A percentile compares a stretch with the other conserved stretches of the same genome.
Evolutionary conservation across 2,329 filamentous ascomycete species (phyloP).

Genomic region (Monosporascus cannonballus): DNA sequence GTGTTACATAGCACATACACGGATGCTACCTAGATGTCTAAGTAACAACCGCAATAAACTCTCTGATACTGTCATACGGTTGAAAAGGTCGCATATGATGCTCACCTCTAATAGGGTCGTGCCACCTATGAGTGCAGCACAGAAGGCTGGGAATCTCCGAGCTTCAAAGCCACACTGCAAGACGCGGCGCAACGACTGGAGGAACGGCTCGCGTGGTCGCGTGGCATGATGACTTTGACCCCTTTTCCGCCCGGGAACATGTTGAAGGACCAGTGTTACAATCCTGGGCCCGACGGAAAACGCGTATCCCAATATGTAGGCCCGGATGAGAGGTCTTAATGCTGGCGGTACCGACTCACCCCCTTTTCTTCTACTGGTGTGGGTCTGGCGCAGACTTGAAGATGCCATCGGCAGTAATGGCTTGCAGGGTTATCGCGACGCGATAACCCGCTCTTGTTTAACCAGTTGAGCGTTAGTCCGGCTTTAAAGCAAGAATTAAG

Average conservation of each 20-base stretch:
- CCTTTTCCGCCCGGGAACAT: conserved; percentile 34
- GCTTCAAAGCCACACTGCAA: conserved; percentile 46
- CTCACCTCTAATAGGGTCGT: conserved; percentile 55
- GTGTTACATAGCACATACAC: too few species aligned
- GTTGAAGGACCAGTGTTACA: conserved; percentile 46
- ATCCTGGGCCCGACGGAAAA: conserved; percentile 53
- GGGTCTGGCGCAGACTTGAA: conserved; percentile 11
- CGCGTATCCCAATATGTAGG: conserved; percentile 55
- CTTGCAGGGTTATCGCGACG: too few species aligned
- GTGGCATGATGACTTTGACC: conserved; percentile 17
- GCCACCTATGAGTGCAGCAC: conserved; percentile 53
- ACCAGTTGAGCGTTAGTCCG: conserved; percentile 6
- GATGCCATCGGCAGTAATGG: conserved; percentile 18
- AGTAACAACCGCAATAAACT: too few species aligned
- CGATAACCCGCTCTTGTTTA: too few species aligned
- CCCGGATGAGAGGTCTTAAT: conserved; percentile 50
- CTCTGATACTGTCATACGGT: background rate
- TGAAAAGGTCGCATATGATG: background rate
- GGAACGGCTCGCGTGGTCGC: conserved; percentile 21
- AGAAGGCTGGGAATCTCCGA: conserved; percentile 57
- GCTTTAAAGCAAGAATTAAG: background rate
- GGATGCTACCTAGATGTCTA: too few species aligned
- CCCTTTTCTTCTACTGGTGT: conserved; percentile 16
- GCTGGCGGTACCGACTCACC: conserved; percentile 38
- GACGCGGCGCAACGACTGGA: conserved; percentile 32